Evolutionary conservation across 495 filamentous ascomycete genomes (phyloP).

Genomic region (Xylaria telfairii): DNA sequence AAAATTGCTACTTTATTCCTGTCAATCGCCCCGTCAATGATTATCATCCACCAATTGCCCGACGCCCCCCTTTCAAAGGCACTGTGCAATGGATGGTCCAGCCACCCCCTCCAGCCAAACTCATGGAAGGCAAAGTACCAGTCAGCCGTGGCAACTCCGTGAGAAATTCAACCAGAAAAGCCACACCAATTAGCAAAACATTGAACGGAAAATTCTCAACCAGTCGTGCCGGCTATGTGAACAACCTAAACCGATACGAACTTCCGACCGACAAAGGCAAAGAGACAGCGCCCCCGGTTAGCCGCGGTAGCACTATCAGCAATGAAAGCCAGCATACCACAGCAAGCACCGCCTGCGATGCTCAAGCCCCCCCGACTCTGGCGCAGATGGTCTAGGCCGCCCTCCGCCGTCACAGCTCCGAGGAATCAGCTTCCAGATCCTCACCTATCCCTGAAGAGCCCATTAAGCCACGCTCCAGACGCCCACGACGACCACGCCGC

Average conservation of each 20-base stretch:
- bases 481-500: neutral
- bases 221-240: neutral
- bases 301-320: conserved; percentile 8
- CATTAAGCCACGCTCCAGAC: neutral
- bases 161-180: conserved; percentile 31
- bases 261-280: conserved; percentile 34
- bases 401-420: neutral
- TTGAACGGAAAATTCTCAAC: neutral
- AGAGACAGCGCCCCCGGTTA: neutral
- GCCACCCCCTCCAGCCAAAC: conserved; percentile 78
- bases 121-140: conserved; percentile 83
- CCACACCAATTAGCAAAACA: conserved; percentile 35
- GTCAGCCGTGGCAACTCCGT: conserved; percentile 55
- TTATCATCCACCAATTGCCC: conserved; percentile 84
- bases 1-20: conserved; percentile 66
- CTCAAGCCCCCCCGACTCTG: neutral
- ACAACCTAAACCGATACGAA: conserved; percentile 31
- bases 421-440: neutral
- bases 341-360: neutral
- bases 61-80: conserved; percentile 67
- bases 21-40: conserved; percentile 83
- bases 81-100: conserved; percentile 90
- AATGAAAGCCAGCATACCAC: neutral
- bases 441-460: neutral
- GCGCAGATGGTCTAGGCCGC: neutral